Percentiles rank a stretch among this genome's conserved stretches.
Conservation (phyloP, 139 green algal species). For the Chlorella sp. region DNA sequence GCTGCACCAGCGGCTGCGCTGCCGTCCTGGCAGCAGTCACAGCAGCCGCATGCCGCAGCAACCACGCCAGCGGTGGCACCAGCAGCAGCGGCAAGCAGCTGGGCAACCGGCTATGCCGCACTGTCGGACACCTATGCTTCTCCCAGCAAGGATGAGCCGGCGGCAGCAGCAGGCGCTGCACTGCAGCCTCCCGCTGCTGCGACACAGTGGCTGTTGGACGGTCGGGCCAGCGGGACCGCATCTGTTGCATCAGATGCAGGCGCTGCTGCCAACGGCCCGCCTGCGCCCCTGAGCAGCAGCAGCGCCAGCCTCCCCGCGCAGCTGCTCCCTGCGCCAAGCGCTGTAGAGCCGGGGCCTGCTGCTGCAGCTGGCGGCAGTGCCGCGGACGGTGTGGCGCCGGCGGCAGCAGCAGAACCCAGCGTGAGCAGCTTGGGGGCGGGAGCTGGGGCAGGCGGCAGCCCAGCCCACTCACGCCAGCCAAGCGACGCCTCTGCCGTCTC, state of each 20-base stretch:
- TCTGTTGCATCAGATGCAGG: not conserved
- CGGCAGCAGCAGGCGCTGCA: not conserved
- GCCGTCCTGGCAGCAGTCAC: not conserved
- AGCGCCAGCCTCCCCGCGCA: not conserved
- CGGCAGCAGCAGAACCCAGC: not conserved
- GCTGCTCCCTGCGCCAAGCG: not conserved
- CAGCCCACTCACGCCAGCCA: not conserved
- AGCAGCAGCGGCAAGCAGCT: not conserved
- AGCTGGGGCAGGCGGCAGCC: not conserved
- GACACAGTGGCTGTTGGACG: not conserved
- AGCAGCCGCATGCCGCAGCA: not conserved
- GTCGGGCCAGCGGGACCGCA: not conserved
- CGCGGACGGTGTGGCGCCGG: not conserved
- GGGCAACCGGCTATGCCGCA: conserved; percentile 3
- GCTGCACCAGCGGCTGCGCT: not conserved
- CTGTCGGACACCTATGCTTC: conserved; percentile 15
- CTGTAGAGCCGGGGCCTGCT: not conserved
- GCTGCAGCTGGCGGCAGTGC: not conserved
- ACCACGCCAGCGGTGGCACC: not conserved
- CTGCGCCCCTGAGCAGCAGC: not conserved
- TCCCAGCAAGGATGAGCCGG: not conserved
- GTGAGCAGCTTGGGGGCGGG: not conserved
- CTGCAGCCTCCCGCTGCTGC: not conserved
- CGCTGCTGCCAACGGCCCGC: not conserved
- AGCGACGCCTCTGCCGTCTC: conserved; percentile 18